Evolutionary conservation across 208 protist species (phyloP).

Genomic region (Polymyxa betae): DNA sequence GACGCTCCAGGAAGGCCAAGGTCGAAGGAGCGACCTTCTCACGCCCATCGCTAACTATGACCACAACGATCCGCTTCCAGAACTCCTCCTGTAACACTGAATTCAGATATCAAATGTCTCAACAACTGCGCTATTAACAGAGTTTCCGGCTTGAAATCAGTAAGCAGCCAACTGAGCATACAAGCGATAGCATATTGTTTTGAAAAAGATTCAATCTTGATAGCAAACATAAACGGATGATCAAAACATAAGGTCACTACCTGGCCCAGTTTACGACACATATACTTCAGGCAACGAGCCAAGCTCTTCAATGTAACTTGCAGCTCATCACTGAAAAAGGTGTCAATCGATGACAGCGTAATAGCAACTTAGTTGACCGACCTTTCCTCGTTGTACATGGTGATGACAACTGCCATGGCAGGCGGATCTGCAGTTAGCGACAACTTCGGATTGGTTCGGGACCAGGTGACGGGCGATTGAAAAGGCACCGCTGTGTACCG

Average conservation of each 20-base stretch:
- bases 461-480: background rate
- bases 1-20: background rate
- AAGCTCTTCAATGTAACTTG: background rate
- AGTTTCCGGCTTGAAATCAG: no score
- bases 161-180: no score
- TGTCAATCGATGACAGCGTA: background rate
- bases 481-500: background rate
- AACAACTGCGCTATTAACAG: no score
- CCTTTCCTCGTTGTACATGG: slow-evolving; percentile 19
- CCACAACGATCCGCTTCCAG: background rate
- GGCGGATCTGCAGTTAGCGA: background rate
- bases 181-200: no score
- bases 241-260: no score
- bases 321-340: background rate
- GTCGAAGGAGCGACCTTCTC: background rate
- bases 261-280: slow-evolving; percentile 1
- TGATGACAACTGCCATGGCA: slow-evolving; percentile 24
- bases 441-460: background rate
- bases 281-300: background rate
- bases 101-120: no score
- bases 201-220: no score
- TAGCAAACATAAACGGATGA: no score
- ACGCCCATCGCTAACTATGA: background rate
- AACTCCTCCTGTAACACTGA: no score
- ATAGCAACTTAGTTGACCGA: background rate